Evolutionary conservation across 129 eudicot species (phyloP).

Genomic region (Escallonia rubra): DNA sequence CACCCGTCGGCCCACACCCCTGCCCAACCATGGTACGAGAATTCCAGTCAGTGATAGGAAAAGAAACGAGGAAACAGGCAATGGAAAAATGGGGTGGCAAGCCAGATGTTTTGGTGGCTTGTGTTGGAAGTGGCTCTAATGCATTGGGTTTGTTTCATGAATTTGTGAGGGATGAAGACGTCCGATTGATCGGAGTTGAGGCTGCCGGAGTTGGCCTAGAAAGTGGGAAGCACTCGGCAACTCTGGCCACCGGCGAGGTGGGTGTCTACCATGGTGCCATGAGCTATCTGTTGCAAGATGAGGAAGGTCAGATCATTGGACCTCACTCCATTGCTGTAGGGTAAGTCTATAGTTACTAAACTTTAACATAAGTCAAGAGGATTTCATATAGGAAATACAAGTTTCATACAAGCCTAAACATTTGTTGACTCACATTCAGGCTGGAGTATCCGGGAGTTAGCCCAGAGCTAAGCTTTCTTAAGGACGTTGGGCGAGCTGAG

Average conservation of each 20-base stretch:
- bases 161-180: conserved; percentile 47
- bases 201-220: conserved; percentile 46
- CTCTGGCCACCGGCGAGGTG: conserved; percentile 52
- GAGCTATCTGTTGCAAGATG: conserved; percentile 71
- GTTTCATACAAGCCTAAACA: too few relatives aligned
- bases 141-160: conserved; percentile 71
- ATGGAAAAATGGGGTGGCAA: conserved; percentile 76
- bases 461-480: conserved; percentile 74
- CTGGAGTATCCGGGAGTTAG: conserved; percentile 71
- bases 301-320: conserved; percentile 47
- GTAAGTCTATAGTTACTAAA: conserved; percentile 15
- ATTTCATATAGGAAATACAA: too few relatives aligned
- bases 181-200: conserved; percentile 61
- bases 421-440: conserved; percentile 19
- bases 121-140: conserved; percentile 76
- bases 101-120: conserved; percentile 68
- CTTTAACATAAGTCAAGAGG: too few relatives aligned
- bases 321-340: conserved; percentile 68
- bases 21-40: conserved; percentile 68
- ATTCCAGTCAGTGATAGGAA: conserved; percentile 67
- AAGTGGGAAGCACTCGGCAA: conserved; percentile 48
- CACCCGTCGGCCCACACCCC: conserved; percentile 69
- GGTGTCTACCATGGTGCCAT: conserved; percentile 83
- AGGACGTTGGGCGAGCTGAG: conserved; percentile 54
- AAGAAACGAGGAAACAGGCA: conserved; percentile 69